Base-by-base conservation (phyloP, 495 filamentous ascomycete genomes). In the Cercophora scortea region DNA sequence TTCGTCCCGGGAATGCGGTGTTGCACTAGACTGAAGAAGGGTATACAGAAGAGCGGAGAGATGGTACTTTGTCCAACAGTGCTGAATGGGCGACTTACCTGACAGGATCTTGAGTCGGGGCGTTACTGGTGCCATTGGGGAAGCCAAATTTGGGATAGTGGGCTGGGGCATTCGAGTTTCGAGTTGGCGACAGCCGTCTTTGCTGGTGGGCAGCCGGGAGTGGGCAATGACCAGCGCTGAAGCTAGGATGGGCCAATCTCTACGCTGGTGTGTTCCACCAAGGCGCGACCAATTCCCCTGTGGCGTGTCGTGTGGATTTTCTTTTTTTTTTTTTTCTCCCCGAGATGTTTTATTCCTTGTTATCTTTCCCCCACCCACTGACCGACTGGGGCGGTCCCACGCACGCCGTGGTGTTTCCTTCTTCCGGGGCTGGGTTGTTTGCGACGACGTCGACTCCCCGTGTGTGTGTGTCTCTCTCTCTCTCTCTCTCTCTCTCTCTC, bases 91-190 rank as follows among this genome's bases (percentile, higher is more conserved):
- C 48, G 53, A 71, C 74, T 65, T 58, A 78, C 74, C 74, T 67
- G 74, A 75, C 51, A 78, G 67, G 63, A 75, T 72, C 72, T 73
- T 78, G 57, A 76, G 69, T 71, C 74, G 72, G 61, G 74, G 71
- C 66, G 74, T 67, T 62, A 75, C 62, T 62, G 74, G 73, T 66
- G 71, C 71, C 74, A 76, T 76, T 57, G 64, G 64, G 59, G 67
- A 65, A 60, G 59, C 72, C 67, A 63, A 60, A 66, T 60, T 55
- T 53, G 61, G 69, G 65, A 65, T 72, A 71, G 71, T 65, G 67
- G 65, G 63, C 51, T 58, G 55, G 43, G 58, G 53, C 19, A 55
- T 44, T 49, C 60, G 58, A 54, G 61, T 66, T 69, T 67, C 60
- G 62, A 62, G 56, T 57, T 64, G 61, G 58, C 10, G 54, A 55